These are phyloP conservation scores for Gracilaria vermiculophylla DNA, from an alignment of 23 red algal species.

Conservation along the genomic window DNA sequence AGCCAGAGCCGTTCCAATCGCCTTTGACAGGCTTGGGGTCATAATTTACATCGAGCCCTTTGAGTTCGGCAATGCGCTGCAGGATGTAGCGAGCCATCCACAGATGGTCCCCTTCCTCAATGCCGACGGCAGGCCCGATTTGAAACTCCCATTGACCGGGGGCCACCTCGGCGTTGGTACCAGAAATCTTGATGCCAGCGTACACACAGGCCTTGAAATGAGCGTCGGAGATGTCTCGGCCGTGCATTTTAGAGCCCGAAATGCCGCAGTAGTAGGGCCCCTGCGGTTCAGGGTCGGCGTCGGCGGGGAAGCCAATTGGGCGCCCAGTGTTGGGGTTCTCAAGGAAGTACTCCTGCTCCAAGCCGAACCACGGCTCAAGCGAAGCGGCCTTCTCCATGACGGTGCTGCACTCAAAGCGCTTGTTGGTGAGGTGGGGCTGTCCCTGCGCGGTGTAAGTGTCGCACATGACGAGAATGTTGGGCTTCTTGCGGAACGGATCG, in stretches of 20 bases:
- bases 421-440: constrained; percentile 85
- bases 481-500: constrained; percentile 91
- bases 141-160: constrained; percentile 98
- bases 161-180: constrained; percentile 96
- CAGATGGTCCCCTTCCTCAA: constrained; percentile 88
- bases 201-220: constrained; percentile 98
- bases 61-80: constrained; percentile 83
- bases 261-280: constrained; percentile 94
- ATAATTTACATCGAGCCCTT: constrained; percentile 72
- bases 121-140: constrained; percentile 83
- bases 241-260: constrained; percentile 77
- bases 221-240: constrained; percentile 87
- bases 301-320: constrained; percentile 85
- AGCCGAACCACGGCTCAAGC: constrained; percentile 93
- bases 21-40: constrained; percentile 88
- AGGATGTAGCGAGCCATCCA: constrained; percentile 96
- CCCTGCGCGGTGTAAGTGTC: constrained; percentile 94
- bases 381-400: constrained; percentile 67
- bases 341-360: constrained; percentile 99
- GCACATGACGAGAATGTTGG: constrained; percentile 97
- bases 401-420: constrained; percentile 65
- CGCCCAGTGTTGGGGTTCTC: constrained; percentile 68
- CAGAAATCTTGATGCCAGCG: constrained; percentile 89
- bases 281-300: constrained; percentile 86
- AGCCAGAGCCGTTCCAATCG: constrained; percentile 98